Conservation (phyloP, 169 alveolate genomes). For the Sarcocystis neurona region DNA sequence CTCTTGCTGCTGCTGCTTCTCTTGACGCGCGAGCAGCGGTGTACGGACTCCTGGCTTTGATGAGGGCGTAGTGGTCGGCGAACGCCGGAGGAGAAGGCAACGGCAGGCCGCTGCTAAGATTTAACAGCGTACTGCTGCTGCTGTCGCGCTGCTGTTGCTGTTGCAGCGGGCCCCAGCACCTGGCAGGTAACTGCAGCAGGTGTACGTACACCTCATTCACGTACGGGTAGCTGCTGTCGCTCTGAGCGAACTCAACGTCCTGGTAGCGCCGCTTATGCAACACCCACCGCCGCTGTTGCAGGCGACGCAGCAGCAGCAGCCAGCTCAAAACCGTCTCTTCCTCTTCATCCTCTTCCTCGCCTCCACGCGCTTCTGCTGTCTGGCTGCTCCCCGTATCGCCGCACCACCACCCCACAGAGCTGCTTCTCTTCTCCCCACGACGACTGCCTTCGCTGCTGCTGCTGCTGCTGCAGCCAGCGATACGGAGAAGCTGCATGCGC, state of each 20-base stretch:
- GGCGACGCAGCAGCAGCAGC: constrained; percentile 45
- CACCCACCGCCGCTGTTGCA: constrained; percentile 52
- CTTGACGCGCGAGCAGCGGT: too few species aligned
- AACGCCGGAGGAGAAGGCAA: constrained; percentile 45
- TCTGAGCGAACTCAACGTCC: constrained; percentile 44
- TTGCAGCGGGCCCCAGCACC: constrained; percentile 40
- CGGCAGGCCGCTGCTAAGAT: constrained; percentile 32
- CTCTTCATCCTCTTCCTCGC: too few species aligned
- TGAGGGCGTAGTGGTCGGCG: constrained; percentile 41
- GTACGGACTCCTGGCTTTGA: too few species aligned
- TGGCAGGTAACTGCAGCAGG: constrained; percentile 44
- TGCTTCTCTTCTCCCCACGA: neutral
- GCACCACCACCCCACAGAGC: too few species aligned
- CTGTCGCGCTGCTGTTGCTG: neutral
- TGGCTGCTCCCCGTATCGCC: neutral
- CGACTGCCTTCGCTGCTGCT: too few species aligned
- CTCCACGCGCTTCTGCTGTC: neutral
- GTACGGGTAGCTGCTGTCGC: constrained; percentile 52
- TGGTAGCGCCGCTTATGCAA: constrained; percentile 38
- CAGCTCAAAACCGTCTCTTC: too few species aligned
- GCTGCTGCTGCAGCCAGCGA: neutral
- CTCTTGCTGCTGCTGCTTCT: neutral
- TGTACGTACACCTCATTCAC: constrained; percentile 49
- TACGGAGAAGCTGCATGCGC: neutral
- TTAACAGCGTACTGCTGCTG: too few species aligned